phyloP scores from a whole-genome alignment of 2,329 filamentous ascomycete species.

The Colletotrichum sidae region DNA sequence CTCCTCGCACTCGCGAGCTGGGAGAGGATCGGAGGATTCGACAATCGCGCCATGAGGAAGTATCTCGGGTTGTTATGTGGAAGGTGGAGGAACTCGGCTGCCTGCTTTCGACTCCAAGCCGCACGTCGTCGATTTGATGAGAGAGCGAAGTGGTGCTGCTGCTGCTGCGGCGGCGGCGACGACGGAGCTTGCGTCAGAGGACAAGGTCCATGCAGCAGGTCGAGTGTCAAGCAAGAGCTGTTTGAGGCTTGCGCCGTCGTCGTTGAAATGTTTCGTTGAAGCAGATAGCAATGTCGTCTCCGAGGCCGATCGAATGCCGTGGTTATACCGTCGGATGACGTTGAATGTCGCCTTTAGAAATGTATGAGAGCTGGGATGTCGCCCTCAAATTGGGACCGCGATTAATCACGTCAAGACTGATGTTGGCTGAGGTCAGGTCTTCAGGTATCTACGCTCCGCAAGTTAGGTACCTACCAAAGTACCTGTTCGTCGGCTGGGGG shows the following conservation, averaged over 20 bases:
- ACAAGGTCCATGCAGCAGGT: constrained; percentile 33
- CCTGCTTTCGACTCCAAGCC: constrained; percentile 26
- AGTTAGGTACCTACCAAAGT: constrained; percentile 4
- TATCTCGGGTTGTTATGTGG: background rate
- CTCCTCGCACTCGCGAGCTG: constrained; percentile 67
- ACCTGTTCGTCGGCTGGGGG: background rate
- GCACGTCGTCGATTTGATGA: constrained; percentile 26
- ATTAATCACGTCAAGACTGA: constrained; percentile 25
- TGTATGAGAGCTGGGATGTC: constrained; percentile 10
- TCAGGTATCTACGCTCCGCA: background rate
- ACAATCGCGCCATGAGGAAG: constrained; percentile 63
- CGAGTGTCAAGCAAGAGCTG: constrained; percentile 25
- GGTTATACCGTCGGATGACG: background rate
- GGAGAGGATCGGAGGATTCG: constrained; percentile 64
- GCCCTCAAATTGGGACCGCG: constrained; percentile 12
- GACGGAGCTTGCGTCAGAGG: constrained; percentile 35
- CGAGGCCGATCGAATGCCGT: background rate
- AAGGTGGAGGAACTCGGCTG: constrained; percentile 10
- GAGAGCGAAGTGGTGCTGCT: constrained; percentile 17
- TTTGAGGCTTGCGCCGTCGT: constrained; percentile 15
- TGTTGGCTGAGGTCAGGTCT: background rate
- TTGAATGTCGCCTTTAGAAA: constrained; percentile 9
- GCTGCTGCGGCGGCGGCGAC: constrained; percentile 1
- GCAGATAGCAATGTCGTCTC: background rate
- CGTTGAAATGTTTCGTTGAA: constrained; percentile 2